A percentile compares a stretch with the other conserved stretches of the same genome.
phyloP scores from a whole-genome alignment of 768 basidiomycete genomes.

The Pleurotus tuber-regium region DNA sequence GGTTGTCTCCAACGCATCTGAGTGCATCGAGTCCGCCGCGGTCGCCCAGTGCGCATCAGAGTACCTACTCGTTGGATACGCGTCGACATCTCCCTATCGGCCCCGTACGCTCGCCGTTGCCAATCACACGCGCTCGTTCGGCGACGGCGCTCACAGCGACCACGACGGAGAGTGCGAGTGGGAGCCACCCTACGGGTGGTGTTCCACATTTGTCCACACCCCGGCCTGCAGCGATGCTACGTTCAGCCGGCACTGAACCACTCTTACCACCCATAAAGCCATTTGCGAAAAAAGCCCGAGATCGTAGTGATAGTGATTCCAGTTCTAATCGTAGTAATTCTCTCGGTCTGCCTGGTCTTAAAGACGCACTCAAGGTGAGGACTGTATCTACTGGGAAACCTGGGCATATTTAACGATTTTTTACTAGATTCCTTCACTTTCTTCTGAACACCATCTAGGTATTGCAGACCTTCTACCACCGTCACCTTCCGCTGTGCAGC shows the following conservation, averaged over 20 bases:
- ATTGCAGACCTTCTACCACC: constrained; percentile 72
- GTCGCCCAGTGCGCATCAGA: constrained; percentile 44
- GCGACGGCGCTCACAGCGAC: constrained; percentile 40
- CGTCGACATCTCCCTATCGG: constrained; percentile 20
- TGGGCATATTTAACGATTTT: neutral
- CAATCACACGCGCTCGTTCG: constrained; percentile 39
- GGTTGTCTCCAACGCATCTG: constrained; percentile 29
- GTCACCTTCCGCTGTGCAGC: constrained; percentile 53
- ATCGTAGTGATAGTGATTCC: constrained; percentile 47
- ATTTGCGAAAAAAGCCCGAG: constrained; percentile 37
- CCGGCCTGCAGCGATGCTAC: constrained; percentile 3
- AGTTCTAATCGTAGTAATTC: constrained; percentile 28
- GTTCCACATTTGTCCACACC: constrained; percentile 10
- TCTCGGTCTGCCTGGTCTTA: constrained; percentile 55
- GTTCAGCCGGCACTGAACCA: constrained; percentile 4
- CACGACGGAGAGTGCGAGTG: constrained; percentile 10
- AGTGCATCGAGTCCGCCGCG: constrained; percentile 23
- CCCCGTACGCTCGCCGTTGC: constrained; percentile 25
- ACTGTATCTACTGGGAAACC: neutral
- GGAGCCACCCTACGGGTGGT: neutral
- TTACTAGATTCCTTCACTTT: constrained; percentile 58
- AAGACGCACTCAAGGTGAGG: constrained; percentile 69
- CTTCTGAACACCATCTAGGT: constrained; percentile 68
- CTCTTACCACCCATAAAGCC: constrained; percentile 41
- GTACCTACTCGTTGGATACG: constrained; percentile 56